phyloP scores from a whole-genome alignment of 805 yeast species.

The Cyberlindnera suaveolens region DNA sequence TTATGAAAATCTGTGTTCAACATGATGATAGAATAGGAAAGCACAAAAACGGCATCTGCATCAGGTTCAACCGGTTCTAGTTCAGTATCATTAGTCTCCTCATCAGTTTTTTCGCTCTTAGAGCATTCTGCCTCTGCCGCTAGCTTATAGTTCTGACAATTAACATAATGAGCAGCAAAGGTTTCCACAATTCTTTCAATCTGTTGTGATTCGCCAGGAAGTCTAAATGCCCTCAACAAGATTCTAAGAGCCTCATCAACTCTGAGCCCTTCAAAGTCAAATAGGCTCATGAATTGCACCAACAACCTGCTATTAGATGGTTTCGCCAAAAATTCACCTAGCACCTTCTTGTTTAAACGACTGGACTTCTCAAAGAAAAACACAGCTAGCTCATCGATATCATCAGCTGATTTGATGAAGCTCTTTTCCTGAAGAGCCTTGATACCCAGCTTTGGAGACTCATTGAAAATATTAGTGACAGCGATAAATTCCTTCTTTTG shows the following conservation, averaged over 20 bases:
- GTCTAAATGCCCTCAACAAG: constrained; percentile 73
- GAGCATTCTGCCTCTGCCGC: neutral
- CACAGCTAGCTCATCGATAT: constrained; percentile 57
- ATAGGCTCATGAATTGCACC: constrained; percentile 55
- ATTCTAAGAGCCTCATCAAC: constrained; percentile 92
- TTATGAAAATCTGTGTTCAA: constrained; percentile 90
- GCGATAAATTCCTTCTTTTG: constrained; percentile 69
- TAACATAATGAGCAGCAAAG: constrained; percentile 76
- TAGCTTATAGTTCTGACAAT: constrained; percentile 41
- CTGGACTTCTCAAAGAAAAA: constrained; percentile 77
- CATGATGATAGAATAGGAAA: constrained; percentile 90
- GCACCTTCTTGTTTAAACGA: constrained; percentile 75
- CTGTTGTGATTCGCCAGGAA: constrained; percentile 97
- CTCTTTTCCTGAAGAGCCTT: constrained; percentile 56
- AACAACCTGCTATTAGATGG: constrained; percentile 58
- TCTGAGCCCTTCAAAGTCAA: constrained; percentile 72
- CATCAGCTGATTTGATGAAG: constrained; percentile 48
- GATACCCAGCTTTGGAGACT: constrained; percentile 73
- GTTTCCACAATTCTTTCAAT: constrained; percentile 87
- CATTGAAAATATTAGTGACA: constrained; percentile 72
- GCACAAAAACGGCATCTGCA: constrained; percentile 80
- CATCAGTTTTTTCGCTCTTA: constrained; percentile 18
- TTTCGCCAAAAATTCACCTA: constrained; percentile 84
- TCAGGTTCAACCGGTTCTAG: constrained; percentile 58
- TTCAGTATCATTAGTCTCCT: constrained; percentile 24